Percentiles rank a stretch among this genome's conserved stretches.
These are phyloP conservation scores for Hypoxylon cercidicola DNA, from an alignment of 495 filamentous ascomycete species.

Conservation along the genomic window DNA sequence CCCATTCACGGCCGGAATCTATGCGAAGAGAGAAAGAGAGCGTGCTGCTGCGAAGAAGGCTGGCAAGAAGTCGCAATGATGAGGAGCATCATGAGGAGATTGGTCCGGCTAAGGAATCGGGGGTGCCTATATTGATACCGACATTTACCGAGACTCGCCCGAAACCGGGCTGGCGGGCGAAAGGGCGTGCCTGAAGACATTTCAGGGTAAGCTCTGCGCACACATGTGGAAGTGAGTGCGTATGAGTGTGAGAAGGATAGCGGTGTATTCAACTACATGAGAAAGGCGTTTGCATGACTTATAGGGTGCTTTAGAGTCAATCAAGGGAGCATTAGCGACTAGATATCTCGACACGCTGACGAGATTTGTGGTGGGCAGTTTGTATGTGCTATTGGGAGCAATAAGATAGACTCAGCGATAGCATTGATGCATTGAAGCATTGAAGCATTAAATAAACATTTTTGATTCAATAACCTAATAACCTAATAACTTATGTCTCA, in stretches of 20 bases:
- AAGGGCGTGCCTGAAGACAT: conserved; percentile 7
- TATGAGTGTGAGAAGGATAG: neutral
- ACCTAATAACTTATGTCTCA: too few relatives aligned
- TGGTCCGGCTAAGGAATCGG: conserved; percentile 6
- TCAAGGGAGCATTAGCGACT: neutral
- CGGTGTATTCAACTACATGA: conserved; percentile 12
- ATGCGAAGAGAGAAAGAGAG: conserved; percentile 82
- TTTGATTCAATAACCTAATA: too few relatives aligned
- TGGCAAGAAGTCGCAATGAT: conserved; percentile 59
- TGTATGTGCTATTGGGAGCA: neutral
- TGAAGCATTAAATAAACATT: neutral
- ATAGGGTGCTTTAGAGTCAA: neutral
- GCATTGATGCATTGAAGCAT: neutral
- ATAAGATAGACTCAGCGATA: neutral
- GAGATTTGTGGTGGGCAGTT: neutral
- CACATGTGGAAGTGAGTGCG: neutral
- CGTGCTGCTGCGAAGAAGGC: conserved; percentile 49
- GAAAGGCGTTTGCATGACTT: conserved; percentile 17
- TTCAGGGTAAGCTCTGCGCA: neutral
- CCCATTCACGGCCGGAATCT: conserved; percentile 96
- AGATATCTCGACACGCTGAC: neutral
- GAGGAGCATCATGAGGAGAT: neutral
- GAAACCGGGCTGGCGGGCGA: conserved; percentile 24
- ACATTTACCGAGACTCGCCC: conserved; percentile 25
- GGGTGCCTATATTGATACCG: conserved; percentile 13